Evolutionary conservation across 163 green algal genomes (phyloP), one percentile per base, ranked within the genome.

Genomic region (Coccomyxa subellipsoidea): DNA sequence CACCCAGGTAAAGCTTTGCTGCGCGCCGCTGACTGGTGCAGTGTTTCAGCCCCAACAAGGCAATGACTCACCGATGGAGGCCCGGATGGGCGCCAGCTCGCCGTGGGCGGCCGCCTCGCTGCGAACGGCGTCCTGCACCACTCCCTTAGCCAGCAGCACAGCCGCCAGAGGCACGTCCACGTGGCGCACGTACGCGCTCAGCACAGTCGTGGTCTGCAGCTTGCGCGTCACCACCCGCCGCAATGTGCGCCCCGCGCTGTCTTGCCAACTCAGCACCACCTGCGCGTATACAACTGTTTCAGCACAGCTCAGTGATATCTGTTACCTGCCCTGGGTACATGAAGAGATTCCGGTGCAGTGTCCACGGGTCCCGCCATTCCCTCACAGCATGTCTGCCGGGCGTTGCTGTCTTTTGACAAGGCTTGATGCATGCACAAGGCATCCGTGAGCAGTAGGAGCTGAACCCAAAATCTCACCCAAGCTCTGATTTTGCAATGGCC

Each of bases 141-240:
- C 69, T 0, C 47, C 34, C 69, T 84, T 84, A 4, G 54, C 83
- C 38, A 78, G 75, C 73, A 87, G 73, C 79, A 84, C 39, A 12
- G 83, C 79, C 36, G 69, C 82, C 23, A 38, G 1, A 1, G 29
- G 32, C 32, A 53, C 54, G 66, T 84, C 35, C 25, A 83, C 66
- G 29, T 39, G 69, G 18, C 75, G 34, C 37, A 59, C 18, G 75
- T 69, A 66, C 10, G 37, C 29, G 23, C 25, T 29, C 37, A 59
- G 31, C 31, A 34, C 37, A 29, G 25, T 39, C 3, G 37, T 59
- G 21, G 29, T 23, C 12, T 39, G 37, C 75, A 79, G 75, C 37
- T 39, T 27, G 32, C 38, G 37, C 37, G 75, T 79, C 36, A 79
- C 38, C 75, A 79, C 75, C 75, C 38, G 37, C 36, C 36, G 36